Evolutionary conservation across 352 stramenopile species (phyloP), one percentile per base, ranked within the genome.

Genomic region (Phytopythium sindhum): DNA sequence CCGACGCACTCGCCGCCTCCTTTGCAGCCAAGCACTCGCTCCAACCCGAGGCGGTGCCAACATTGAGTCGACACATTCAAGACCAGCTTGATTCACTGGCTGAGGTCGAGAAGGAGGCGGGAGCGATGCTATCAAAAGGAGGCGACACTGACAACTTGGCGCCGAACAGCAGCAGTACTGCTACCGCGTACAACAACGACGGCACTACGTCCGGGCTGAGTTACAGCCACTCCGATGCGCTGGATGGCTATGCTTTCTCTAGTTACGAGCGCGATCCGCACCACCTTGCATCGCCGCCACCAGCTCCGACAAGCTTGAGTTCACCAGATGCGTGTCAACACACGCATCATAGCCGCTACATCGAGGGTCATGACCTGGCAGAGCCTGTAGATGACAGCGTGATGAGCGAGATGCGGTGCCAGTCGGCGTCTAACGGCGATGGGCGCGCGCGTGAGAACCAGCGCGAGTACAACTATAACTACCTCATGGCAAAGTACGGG

Each of bases 401-500:
- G 31, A 7, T n/a, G 21, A 11, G 9, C 11, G 57, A 33, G 44
- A 1, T n/a, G 23, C 23, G 4, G 24, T 24, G 11, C 11, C 44
- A 23, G 17, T 21, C 14, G 3, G 57, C 28, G 24, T n/a, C 26
- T 12, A 23, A 28, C 37, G 48, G 42, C 1, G 62, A 74, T 26
- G 59, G 63, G 7, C 44, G 70, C 24, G 72, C 78, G 60, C 69
- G 75, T 45, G 80, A 91, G 58, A 70, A 82, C 42, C 60, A 80
- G 51, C 80, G 81, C 11, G 84, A 91, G 61, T 75, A 72, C 62
- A 88, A 69, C 52, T 93, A 92, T 70, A 88, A 89, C 51, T 77
- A 72, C 56, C 70, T 93, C 24, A 80, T 90, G 72, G 81, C 84
- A 56, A 88, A 88, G 52, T 93, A 91, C 68, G 82, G 81, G 2